Base-by-base conservation (phyloP, 2,329 filamentous ascomycete species). In the Fusarium tuaranense region DNA sequence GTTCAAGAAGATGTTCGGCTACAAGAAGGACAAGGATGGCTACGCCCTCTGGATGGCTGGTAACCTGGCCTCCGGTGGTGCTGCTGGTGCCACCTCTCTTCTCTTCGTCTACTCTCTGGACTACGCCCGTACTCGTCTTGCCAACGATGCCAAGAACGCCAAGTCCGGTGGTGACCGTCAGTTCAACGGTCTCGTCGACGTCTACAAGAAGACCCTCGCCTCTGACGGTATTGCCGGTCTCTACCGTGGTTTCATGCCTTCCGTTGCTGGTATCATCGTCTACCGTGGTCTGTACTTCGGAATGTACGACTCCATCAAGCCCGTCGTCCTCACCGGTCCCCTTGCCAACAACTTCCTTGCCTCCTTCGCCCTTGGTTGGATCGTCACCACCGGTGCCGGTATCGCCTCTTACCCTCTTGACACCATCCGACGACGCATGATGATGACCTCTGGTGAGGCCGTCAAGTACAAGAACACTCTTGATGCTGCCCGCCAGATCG, bases 271-370 rank as follows among this genome's bases (percentile, higher is more conserved):
- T 93, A 99, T 99, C 88, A 88, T 99, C 83, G 97, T 99, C 90
- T 99, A 99, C 95, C 97, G 97, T 95, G 97, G 97, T 98, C 95
- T 99, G 83, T 99, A 99, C 95, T 99, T 99, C 94, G 97, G 97
- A 87, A 94, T 99, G 94, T 99, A 99, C 95, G 97, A 99, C 91
- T 99, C 97, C 82, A 93, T 99, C 92, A 99, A 99, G 95, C 97
- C 97, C 82, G 94, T 98, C 84, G 87, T 98, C 88, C 95, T 99
- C 80, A 92, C 93, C 86, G 97, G 97, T 86, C 76, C 86, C 87
- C 95, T 99, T 82, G 92, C 95, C 89, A 95, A 95, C 90, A 98
- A 96, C 94, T 99, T 99, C 95, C 90, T 99, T 84, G 97, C 97
- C 87, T 99, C 97, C 81, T 99, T 99, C 95, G 84, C 91, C 85